Evolutionary conservation across 1,284 basidiomycete species (phyloP).

Genomic region (Ceratobasidium sp.): DNA sequence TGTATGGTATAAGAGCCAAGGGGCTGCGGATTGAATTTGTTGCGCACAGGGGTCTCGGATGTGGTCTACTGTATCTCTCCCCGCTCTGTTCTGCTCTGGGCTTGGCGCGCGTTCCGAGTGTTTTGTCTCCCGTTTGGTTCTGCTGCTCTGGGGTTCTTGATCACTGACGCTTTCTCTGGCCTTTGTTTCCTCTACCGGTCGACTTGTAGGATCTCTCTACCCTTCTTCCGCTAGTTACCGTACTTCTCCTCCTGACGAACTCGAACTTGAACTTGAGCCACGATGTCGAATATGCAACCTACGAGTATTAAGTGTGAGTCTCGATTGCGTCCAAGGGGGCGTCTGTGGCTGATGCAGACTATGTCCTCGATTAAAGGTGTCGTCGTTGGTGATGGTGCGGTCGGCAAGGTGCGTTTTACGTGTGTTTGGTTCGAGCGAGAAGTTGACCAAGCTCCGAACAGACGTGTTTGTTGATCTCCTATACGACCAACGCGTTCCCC

Average conservation of each 20-base stretch:
- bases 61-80: background rate
- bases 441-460: conserved; percentile 55
- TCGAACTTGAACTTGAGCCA: conserved; percentile 15
- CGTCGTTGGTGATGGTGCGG: conserved; percentile 99
- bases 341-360: conserved; percentile 1
- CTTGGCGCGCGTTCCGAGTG: too few relatives aligned
- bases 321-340: background rate
- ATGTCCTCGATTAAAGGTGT: conserved; percentile 80
- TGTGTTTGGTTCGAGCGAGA: background rate
- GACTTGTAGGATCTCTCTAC: conserved; percentile 18
- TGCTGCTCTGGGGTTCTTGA: background rate
- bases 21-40: conserved; percentile 9
- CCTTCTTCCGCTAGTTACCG: conserved; percentile 3
- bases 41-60: background rate
- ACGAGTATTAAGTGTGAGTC: conserved; percentile 41
- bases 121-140: background rate
- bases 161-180: background rate
- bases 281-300: conserved; percentile 42
- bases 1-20: too few relatives aligned
- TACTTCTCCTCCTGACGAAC: conserved; percentile 2
- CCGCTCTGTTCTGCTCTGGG: background rate
- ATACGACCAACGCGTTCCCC: conserved; percentile 96
- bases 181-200: background rate
- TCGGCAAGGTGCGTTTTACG: conserved; percentile 87
- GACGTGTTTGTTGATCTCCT: conserved; percentile 97